Evolutionary conservation across 139 green algal genomes (phyloP), one percentile per base, ranked within the genome.

Genomic region (Chlorella sorokiniana): DNA sequence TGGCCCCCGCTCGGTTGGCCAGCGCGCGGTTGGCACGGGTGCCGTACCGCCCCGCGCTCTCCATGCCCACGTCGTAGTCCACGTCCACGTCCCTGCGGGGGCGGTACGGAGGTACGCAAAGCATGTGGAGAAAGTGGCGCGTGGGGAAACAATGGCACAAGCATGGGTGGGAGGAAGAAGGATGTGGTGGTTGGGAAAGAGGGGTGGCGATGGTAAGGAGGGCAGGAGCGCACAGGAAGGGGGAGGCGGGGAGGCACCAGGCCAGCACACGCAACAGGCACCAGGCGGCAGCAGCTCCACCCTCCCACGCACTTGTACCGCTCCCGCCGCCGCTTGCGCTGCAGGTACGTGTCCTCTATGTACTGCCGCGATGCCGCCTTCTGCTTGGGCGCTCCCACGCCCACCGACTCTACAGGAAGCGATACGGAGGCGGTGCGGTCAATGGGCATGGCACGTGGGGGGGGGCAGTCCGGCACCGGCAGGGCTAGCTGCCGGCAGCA

Each of bases 291-390:
- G 52, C 54, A 33, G 54, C 37, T 35, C 37, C 38, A 51, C 20
- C 31, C 3, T 2, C 37, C 37, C 25, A 48, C 61, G 41, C 76
- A 83, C 78, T 69, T 78, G 79, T 84, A 84, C 27, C 79, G 79
- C 79, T 84, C 79, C 29, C 79, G 79, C 54, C 79, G 79, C 79
- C 40, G 67, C 68, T 76, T 76, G 78, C 74, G 74, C 48, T 73
- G 42, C 42, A 84, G 52, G 79, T 84, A 84, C 54, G 68, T 84
- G 52, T 84, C 79, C 31, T 84, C 78, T 22, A 83, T 83, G 42
- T 61, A 74, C 37, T 79, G 72, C 22, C 65, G 33, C 31, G 40
- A 62, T 33, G 62, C 75, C 33, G 40, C 59, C 22, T 64, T 64
- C 61, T 78, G 51, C 37, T 75, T 75, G 44, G 59, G 48, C 11